Base-by-base conservation (phyloP, 2,329 filamentous ascomycete species). In the Ploettnerulaceae sp. region DNA sequence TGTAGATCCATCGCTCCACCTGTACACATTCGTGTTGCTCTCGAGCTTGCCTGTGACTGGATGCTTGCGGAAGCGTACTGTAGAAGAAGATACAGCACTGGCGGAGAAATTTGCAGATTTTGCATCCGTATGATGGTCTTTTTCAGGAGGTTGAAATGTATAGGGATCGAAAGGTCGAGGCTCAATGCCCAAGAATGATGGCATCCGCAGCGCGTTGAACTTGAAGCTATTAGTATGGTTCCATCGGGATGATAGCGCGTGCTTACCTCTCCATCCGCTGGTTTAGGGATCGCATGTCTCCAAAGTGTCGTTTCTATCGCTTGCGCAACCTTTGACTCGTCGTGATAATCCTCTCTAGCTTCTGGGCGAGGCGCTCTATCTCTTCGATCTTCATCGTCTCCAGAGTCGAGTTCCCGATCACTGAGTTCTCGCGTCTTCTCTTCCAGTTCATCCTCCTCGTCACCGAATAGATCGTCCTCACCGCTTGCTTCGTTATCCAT, bases 1-100 rank as follows among this genome's bases (percentile, higher is more conserved):
- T 12, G 87, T 70, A 3, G 83, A 88, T 21, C 86, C 86, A 60
- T 91, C 86, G 51, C 82, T 88, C 86, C 86, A 91, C 56, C 78
- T 77, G 61, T 87, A 79, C 22, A 91, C 69, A 52, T 82, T 77
- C 2, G 86, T 78, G 62, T 91, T 91, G 61, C 85, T 89, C 61
- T 85, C 79, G 9, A 89, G 71, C 51, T 80, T 70, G 38, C 76
- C 75, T 1, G 79, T 83, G 22, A 75, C 74, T 7, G 80, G 72
- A 48, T 87, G 81, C 59, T 76, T 79, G 44, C 83, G 79, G 67
- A 82, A 87, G 51, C 86, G 81, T 37, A 86, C 74, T 1, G 84
- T 82, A 28, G 80, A 78, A 59, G 81, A 75, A 24, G 84, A 73
- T 5, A 73, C 76, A 45, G 71, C 70, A 65, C 70, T 76, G 17